Evolutionary conservation across 148 eudicot genomes (phyloP).

Genomic region (Cornus florida): DNA sequence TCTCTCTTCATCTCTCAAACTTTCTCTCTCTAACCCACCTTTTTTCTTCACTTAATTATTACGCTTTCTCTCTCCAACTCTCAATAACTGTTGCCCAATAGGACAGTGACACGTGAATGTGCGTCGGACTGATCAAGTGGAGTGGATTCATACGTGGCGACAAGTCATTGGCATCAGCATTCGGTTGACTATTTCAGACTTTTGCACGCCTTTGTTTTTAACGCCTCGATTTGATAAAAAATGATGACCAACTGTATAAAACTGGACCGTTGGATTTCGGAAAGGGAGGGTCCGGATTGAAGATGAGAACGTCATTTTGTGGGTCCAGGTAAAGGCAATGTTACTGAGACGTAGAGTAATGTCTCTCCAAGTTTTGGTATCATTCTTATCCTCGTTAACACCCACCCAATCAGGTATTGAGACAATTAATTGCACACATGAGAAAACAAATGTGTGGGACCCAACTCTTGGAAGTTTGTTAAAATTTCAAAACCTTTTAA

Average conservation of each 20-base stretch:
- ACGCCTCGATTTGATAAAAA: background rate
- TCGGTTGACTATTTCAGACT: conserved; percentile 6
- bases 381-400: background rate
- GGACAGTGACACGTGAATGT: background rate
- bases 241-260: background rate
- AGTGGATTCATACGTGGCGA: conserved; percentile 10
- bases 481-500: background rate
- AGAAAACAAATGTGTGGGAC: background rate
- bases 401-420: background rate
- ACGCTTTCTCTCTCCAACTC: no score
- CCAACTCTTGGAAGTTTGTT: background rate
- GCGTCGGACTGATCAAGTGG: background rate
- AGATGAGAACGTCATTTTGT: background rate
- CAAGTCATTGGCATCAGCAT: background rate
- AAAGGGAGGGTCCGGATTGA: background rate
- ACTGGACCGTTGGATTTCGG: background rate
- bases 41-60: background rate
- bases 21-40: background rate
- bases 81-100: background rate
- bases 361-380: background rate
- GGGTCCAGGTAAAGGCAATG: background rate
- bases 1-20: conserved; percentile 8
- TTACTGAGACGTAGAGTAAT: background rate
- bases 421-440: background rate
- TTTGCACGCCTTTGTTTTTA: background rate